These are phyloP conservation scores for Trichomonas tenax DNA, from an alignment of 208 protist species.

Conservation along the genomic window DNA sequence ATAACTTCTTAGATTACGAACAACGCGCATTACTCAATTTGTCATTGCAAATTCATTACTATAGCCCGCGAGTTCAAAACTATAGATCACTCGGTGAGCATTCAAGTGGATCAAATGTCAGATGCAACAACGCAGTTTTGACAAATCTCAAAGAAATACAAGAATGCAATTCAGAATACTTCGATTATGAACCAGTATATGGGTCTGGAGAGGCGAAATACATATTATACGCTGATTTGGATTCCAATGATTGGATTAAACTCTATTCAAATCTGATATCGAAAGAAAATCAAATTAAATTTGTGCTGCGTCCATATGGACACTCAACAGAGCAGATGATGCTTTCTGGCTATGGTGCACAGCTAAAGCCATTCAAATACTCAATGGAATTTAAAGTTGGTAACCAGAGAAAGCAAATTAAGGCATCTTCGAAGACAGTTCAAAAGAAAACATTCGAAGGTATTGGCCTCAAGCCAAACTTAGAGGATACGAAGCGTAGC, in stretches of 20 bases:
- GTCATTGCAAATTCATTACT: background rate
- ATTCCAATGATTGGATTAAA: background rate
- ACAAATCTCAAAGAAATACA: background rate
- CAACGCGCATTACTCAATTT: background rate
- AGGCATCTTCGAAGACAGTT: background rate
- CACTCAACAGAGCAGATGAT: background rate
- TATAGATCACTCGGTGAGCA: background rate
- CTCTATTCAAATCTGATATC: background rate
- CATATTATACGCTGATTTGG: background rate
- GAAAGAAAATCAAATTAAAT: background rate
- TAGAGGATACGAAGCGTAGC: background rate
- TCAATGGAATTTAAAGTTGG: constrained; percentile 12
- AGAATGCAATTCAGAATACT: background rate
- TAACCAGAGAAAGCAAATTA: background rate
- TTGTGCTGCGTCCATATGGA: background rate
- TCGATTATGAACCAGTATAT: background rate
- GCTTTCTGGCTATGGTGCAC: background rate
- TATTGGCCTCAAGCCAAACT: background rate
- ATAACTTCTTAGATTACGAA: background rate
- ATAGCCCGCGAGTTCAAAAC: background rate
- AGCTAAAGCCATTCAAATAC: background rate
- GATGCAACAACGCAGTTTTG: background rate
- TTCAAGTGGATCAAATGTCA: background rate
- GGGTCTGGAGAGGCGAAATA: background rate
- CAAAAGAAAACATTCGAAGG: background rate